Conservation (phyloP, 306 rosid genomes). For the Ziziphus jujuba region DNA sequence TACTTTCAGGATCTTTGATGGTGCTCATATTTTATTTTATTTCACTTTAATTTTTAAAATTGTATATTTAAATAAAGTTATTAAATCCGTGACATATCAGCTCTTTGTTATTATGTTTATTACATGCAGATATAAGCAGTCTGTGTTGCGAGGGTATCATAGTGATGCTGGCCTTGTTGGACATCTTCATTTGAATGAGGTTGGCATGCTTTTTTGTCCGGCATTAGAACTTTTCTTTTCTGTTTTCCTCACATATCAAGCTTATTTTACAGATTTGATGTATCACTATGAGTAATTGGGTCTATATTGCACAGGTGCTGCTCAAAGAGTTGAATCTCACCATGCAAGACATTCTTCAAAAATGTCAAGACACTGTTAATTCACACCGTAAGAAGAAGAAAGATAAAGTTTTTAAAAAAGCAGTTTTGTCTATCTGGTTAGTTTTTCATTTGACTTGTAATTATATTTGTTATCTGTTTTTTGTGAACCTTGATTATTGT, state of each 20-base stretch:
- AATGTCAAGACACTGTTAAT: conserved; percentile 57
- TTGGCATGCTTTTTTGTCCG: conserved; percentile 28
- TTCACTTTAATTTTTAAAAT: neutral
- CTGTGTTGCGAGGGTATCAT: conserved; percentile 29
- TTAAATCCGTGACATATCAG: neutral
- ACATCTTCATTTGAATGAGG: conserved; percentile 82
- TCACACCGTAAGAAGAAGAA: conserved; percentile 61
- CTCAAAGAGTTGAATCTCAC: conserved; percentile 52
- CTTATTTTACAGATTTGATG: conserved; percentile 12
- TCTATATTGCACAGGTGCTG: conserved; percentile 48
- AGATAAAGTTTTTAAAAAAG: conserved; percentile 35
- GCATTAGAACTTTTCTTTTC: conserved; percentile 12
- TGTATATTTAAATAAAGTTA: too few relatives aligned
- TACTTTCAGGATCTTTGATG: too few relatives aligned
- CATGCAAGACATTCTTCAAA: conserved; percentile 48
- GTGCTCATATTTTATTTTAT: neutral
- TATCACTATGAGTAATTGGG: conserved; percentile 17
- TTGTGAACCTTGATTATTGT: conserved; percentile 9
- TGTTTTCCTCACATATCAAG: conserved; percentile 3
- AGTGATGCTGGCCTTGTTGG: conserved; percentile 83
- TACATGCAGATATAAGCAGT: conserved; percentile 58
- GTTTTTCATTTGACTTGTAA: conserved; percentile 10
- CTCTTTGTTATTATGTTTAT: neutral
- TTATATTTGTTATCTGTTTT: too few relatives aligned
- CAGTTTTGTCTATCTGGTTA: conserved; percentile 56